These are phyloP conservation scores for Apophysomyces variabilis DNA, from an alignment of 371 early-diverging fungal genomes.

Conservation along the genomic window DNA sequence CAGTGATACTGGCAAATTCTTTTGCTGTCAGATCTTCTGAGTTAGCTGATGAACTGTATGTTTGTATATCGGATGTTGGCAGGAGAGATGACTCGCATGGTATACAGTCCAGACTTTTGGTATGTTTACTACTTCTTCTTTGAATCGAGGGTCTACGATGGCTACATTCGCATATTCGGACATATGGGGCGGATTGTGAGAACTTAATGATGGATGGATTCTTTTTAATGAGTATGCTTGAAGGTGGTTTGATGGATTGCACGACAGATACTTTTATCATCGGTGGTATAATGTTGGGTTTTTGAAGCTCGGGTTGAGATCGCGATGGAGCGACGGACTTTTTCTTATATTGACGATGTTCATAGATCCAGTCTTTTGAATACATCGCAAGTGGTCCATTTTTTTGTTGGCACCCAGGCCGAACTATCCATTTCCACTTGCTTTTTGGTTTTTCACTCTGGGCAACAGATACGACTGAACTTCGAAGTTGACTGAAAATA, in stretches of 20 bases:
- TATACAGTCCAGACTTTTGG: conserved; percentile 10
- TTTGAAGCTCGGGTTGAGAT: background rate
- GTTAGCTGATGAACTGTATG: conserved; percentile 27
- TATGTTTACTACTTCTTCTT: background rate
- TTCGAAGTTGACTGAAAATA: conserved; percentile 25
- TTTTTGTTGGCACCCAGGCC: conserved; percentile 11
- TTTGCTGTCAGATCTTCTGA: conserved; percentile 43
- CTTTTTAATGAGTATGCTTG: conserved; percentile 10
- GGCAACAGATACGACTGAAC: conserved; percentile 14
- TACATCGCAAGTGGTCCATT: conserved; percentile 9
- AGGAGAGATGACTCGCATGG: conserved; percentile 11
- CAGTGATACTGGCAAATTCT: conserved; percentile 40
- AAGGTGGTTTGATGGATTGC: background rate
- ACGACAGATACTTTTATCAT: background rate
- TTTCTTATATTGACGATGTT: conserved; percentile 10
- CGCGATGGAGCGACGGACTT: background rate
- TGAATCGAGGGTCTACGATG: conserved; percentile 1
- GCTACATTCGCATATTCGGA: background rate
- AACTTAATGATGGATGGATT: conserved; percentile 11
- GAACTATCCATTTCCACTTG: conserved; percentile 9
- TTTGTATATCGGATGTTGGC: conserved; percentile 9
- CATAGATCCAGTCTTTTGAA: conserved; percentile 11
- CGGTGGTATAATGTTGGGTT: background rate
- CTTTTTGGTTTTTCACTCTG: background rate
- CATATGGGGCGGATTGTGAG: conserved; percentile 5